Evolutionary conservation across 345 rosid species (phyloP).

Genomic region (Cardamine occulta): DNA sequence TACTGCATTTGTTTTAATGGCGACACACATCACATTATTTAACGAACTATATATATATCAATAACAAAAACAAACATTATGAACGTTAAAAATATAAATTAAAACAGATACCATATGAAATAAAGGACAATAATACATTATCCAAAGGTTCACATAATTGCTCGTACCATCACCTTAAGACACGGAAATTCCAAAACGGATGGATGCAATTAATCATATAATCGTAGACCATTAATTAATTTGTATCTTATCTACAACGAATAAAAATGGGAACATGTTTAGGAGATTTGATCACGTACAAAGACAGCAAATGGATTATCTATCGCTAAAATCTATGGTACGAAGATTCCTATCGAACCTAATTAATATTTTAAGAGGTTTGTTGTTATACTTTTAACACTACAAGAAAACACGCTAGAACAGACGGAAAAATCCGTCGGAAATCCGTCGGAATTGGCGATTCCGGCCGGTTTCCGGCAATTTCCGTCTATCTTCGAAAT

Average conservation of each 20-base stretch:
- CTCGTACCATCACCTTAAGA: not conserved
- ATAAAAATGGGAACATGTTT: slow-evolving; percentile 15
- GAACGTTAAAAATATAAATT: not conserved
- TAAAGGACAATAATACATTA: too few relatives aligned
- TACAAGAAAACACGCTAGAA: too few relatives aligned
- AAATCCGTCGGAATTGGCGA: too few relatives aligned
- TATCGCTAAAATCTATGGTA: slow-evolving; percentile 12
- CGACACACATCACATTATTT: not conserved
- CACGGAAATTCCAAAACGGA: slow-evolving; percentile 28
- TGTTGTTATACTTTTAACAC: slow-evolving; percentile 4
- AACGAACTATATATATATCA: not conserved
- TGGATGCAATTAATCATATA: slow-evolving; percentile 32
- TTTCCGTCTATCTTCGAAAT: too few relatives aligned
- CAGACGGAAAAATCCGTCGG: too few relatives aligned
- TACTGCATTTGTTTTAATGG: slow-evolving; percentile 3
- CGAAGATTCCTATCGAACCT: slow-evolving; percentile 18
- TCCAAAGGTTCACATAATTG: too few relatives aligned
- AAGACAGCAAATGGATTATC: not conserved
- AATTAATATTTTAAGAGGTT: not conserved
- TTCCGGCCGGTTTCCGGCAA: too few relatives aligned
- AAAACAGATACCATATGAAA: too few relatives aligned
- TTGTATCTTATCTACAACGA: not conserved
- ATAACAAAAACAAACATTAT: slow-evolving; percentile 15
- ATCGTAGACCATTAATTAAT: not conserved
- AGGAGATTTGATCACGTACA: slow-evolving; percentile 19